These are phyloP conservation scores for Arabidopsis lyrata DNA, from an alignment of 441 rosid species.

Conservation along the genomic window DNA sequence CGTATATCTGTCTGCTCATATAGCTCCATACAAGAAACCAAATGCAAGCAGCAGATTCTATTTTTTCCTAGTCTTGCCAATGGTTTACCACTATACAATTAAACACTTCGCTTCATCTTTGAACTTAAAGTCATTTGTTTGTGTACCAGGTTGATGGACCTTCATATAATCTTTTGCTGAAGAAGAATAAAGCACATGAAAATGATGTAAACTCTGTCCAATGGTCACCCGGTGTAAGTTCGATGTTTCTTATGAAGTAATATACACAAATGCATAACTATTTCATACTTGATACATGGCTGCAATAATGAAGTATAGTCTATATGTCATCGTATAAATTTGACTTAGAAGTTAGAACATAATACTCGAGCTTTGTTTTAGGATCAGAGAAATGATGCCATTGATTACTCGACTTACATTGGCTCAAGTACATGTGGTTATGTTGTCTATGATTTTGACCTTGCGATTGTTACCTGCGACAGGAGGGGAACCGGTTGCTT, in stretches of 20 bases:
- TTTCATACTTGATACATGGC: slow-evolving; percentile 5
- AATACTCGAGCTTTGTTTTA: slow-evolving; percentile 13
- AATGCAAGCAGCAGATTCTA: background rate
- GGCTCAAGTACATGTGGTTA: background rate
- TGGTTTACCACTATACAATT: background rate
- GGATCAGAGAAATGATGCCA: slow-evolving; percentile 14
- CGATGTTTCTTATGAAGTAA: slow-evolving; percentile 31
- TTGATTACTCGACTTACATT: background rate
- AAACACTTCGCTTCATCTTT: slow-evolving; percentile 13
- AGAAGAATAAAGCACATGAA: slow-evolving; percentile 89
- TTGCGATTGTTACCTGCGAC: slow-evolving; percentile 26
- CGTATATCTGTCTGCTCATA: no score
- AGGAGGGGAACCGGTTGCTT: slow-evolving; percentile 52
- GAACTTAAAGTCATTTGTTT: slow-evolving; percentile 19
- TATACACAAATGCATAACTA: slow-evolving; percentile 17
- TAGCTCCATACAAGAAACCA: background rate
- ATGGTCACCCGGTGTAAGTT: slow-evolving; percentile 82
- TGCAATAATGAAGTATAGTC: slow-evolving; percentile 1
- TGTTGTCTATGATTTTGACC: slow-evolving; percentile 30
- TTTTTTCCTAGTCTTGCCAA: background rate
- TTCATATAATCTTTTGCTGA: slow-evolving; percentile 69
- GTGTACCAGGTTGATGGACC: slow-evolving; percentile 67
- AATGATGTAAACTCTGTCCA: slow-evolving; percentile 90
- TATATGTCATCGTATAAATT: background rate
- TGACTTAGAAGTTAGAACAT: slow-evolving; percentile 11